Evolutionary conservation across 208 protist genomes (phyloP).

Genomic region (Acanthamoeba castellanii): DNA sequence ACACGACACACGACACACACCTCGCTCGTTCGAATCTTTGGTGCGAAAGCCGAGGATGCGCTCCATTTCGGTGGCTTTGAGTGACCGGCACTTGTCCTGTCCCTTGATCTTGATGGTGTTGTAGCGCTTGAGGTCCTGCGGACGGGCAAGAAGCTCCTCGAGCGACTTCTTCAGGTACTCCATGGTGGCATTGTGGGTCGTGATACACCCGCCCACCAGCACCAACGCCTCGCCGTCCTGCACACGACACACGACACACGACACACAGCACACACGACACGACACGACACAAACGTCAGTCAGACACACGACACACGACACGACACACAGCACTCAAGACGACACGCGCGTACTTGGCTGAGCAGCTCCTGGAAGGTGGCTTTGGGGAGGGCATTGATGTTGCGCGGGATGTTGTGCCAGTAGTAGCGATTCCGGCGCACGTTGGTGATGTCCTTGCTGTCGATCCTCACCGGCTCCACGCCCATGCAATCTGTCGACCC

Average conservation of each 20-base stretch:
- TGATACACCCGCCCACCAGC: slow-evolving; percentile 27
- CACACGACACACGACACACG: too few species aligned
- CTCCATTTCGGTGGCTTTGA: slow-evolving; percentile 56
- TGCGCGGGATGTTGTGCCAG: slow-evolving; percentile 64
- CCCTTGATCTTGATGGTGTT: slow-evolving; percentile 16
- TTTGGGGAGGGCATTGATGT: background rate
- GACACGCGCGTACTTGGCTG: slow-evolving; percentile 44
- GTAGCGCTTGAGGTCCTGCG: background rate
- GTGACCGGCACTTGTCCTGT: background rate
- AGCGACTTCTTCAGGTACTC: background rate
- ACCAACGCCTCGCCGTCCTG: slow-evolving; percentile 52
- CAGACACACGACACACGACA: background rate
- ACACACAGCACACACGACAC: background rate
- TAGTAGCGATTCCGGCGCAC: slow-evolving; percentile 30
- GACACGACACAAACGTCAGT: background rate
- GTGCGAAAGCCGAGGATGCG: slow-evolving; percentile 42
- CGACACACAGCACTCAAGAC: too few species aligned
- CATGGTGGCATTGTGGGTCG: slow-evolving; percentile 25
- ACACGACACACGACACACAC: background rate
- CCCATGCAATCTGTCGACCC: slow-evolving; percentile 7
- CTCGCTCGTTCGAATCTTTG: too few species aligned
- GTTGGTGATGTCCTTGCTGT: background rate
- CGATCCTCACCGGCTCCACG: background rate
- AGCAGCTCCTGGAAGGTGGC: slow-evolving; percentile 10
- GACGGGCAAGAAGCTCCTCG: background rate